phyloP scores from a whole-genome alignment of 768 basidiomycete species.

The Agaricus bisporus region DNA sequence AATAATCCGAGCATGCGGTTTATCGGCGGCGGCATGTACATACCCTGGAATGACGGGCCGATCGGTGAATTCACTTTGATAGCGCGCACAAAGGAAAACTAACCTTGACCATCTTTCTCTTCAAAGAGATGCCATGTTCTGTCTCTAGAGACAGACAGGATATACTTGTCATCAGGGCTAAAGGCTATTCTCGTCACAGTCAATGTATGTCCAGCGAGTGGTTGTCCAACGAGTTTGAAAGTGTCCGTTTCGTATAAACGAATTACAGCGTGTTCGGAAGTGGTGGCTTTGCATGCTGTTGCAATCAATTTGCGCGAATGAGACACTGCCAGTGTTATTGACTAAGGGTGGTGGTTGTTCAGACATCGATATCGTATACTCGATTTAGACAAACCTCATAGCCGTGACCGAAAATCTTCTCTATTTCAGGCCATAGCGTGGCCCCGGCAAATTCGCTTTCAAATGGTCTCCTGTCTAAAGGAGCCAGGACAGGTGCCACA shows the following conservation, averaged over 20 bases:
- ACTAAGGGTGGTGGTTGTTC: conserved; percentile 37
- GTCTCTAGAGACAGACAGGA: conserved; percentile 88
- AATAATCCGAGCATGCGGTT: conserved; percentile 87
- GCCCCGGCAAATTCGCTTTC: conserved; percentile 85
- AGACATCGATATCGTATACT: neutral
- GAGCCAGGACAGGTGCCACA: conserved; percentile 19
- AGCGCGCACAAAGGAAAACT: conserved; percentile 1
- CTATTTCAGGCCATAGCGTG: conserved; percentile 95
- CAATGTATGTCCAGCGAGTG: conserved; percentile 77
- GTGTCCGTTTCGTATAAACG: conserved; percentile 70
- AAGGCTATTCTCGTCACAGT: conserved; percentile 91
- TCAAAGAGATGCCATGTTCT: conserved; percentile 86
- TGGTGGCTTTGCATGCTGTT: conserved; percentile 86
- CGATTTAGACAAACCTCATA: conserved; percentile 68
- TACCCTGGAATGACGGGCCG: conserved; percentile 40
- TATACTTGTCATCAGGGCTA: conserved; percentile 72
- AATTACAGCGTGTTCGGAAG: conserved; percentile 83
- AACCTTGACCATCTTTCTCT: conserved; percentile 36
- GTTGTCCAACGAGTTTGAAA: conserved; percentile 66
- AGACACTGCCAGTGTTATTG: conserved; percentile 76
- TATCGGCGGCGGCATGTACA: conserved; percentile 59
- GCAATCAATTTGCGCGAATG: conserved; percentile 66
- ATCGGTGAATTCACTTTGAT: neutral
- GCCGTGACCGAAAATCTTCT: conserved; percentile 97
- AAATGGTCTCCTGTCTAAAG: conserved; percentile 51